These are phyloP conservation scores for Physcomitrellopsis africana DNA, from an alignment of 225 moss, liverwort and hornwort species.

Conservation along the genomic window DNA sequence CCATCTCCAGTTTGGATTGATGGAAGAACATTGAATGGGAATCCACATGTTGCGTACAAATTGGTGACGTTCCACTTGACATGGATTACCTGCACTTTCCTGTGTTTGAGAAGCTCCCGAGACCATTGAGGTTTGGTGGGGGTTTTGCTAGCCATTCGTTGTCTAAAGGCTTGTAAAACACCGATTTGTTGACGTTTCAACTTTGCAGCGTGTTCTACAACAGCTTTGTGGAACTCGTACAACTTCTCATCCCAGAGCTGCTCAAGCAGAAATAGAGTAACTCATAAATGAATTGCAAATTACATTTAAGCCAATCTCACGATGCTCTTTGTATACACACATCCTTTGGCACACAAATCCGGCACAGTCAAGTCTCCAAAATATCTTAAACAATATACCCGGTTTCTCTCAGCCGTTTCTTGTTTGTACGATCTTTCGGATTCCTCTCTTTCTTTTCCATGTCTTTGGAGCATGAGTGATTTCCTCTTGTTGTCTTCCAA, in stretches of 20 bases:
- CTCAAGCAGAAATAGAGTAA: constrained; percentile 10
- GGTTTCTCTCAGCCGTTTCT: constrained; percentile 70
- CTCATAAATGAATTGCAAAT: not conserved
- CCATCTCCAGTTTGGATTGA: not conserved
- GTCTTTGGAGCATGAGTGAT: constrained; percentile 66
- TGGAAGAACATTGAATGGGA: not conserved
- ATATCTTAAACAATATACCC: constrained; percentile 31
- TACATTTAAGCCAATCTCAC: not conserved
- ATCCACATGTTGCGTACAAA: not conserved
- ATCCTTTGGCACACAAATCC: too few relatives aligned
- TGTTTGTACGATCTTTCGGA: constrained; percentile 67
- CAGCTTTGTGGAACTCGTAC: constrained; percentile 90
- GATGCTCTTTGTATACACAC: too few relatives aligned
- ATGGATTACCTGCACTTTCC: constrained; percentile 82
- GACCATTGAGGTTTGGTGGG: constrained; percentile 97
- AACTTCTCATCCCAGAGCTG: constrained; percentile 95
- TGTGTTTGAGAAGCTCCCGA: constrained; percentile 87
- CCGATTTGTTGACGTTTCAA: constrained; percentile 92
- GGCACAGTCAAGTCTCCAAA: not conserved
- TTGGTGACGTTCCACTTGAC: not conserved
- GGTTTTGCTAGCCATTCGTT: constrained; percentile 79
- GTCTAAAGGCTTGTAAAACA: constrained; percentile 82
- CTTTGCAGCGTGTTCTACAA: constrained; percentile 94
- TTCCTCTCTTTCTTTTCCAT: constrained; percentile 62
- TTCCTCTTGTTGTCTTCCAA: constrained; percentile 86